A percentile compares a stretch with the other conserved stretches of the same genome.
These are phyloP conservation scores for Phytopythium mirpurense DNA, from an alignment of 352 stramenopile species.

Conservation along the genomic window DNA sequence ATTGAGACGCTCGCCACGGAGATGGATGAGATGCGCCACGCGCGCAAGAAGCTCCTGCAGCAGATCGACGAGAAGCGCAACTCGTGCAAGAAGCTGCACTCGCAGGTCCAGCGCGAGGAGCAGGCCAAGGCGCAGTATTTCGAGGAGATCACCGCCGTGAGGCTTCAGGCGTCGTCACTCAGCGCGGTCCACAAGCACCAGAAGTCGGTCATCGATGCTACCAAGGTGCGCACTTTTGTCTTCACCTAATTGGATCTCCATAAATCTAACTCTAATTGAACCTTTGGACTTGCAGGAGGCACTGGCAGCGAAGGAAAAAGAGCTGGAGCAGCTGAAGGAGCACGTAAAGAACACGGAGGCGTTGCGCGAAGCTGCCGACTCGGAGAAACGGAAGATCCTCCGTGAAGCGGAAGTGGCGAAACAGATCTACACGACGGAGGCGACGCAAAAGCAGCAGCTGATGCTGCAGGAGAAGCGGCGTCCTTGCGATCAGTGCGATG, in stretches of 20 bases:
- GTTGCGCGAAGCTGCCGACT: conserved; percentile 44
- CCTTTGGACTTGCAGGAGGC: conserved; percentile 25
- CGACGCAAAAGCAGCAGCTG: conserved; percentile 44
- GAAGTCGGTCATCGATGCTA: conserved; percentile 55
- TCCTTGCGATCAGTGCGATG: conserved; percentile 55
- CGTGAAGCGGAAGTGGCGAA: conserved; percentile 60
- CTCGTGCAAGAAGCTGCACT: conserved; percentile 67
- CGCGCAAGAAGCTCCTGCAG: conserved; percentile 68
- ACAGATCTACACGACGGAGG: conserved; percentile 56
- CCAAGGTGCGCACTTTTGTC: conserved; percentile 39
- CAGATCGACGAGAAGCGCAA: conserved; percentile 81
- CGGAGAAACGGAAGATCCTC: conserved; percentile 50
- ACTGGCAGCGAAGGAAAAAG: conserved; percentile 49
- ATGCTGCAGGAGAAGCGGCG: conserved; percentile 48
- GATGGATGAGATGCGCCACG: conserved; percentile 49
- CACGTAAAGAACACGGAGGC: conserved; percentile 46
- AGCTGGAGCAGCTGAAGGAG: conserved; percentile 66
- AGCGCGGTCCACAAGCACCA: conserved; percentile 75
- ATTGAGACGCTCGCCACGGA: conserved; percentile 66
- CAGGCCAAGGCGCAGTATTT: conserved; percentile 68
- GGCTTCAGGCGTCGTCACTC: conserved; percentile 70
- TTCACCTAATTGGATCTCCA: too few relatives aligned
- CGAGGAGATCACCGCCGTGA: conserved; percentile 64
- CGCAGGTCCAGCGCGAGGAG: conserved; percentile 54
- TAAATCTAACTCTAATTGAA: conserved; percentile 3